A percentile compares a stretch with the other conserved stretches of the same genome.
phyloP scores from a whole-genome alignment of 2,329 filamentous ascomycete species.

The Neofusicoccum sp. region DNA sequence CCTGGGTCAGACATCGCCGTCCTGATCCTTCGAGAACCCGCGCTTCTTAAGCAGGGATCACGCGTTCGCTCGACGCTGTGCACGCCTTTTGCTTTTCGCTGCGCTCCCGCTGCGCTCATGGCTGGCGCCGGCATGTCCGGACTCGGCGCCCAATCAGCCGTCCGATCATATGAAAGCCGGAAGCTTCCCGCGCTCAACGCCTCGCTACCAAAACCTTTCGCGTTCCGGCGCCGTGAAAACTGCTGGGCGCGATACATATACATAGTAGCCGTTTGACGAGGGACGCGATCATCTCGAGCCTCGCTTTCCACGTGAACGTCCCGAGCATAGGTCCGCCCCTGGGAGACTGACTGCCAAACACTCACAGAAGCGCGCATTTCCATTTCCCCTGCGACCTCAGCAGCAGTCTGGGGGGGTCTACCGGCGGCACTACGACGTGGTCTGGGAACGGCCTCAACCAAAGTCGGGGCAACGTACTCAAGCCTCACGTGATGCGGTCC shows the following conservation, averaged over 20 bases:
- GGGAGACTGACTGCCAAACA: too few species aligned
- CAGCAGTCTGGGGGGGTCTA: too few species aligned
- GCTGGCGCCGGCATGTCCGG: background rate
- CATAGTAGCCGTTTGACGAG: background rate
- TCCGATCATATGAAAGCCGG: background rate
- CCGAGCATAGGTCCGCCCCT: too few species aligned
- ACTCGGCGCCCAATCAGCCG: background rate
- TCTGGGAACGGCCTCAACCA: too few species aligned
- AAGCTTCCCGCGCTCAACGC: background rate
- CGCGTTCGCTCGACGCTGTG: background rate
- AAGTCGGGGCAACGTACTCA: too few species aligned
- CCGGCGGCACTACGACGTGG: too few species aligned
- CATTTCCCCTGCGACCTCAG: too few species aligned
- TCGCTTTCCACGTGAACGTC: background rate
- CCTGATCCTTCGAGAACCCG: background rate
- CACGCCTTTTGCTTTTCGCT: background rate
- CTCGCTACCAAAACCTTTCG: background rate
- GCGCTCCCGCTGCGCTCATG: background rate
- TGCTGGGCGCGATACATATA: too few species aligned
- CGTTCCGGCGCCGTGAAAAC: background rate
- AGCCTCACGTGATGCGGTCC: too few species aligned
- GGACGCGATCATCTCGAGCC: background rate
- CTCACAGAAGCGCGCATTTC: too few species aligned
- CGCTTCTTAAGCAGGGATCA: background rate
- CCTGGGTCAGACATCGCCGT: background rate